A percentile compares a stretch with the other conserved stretches of the same genome.
phyloP scores from a whole-genome alignment of 148 eudicot species.

The Chenopodium suecicum region DNA sequence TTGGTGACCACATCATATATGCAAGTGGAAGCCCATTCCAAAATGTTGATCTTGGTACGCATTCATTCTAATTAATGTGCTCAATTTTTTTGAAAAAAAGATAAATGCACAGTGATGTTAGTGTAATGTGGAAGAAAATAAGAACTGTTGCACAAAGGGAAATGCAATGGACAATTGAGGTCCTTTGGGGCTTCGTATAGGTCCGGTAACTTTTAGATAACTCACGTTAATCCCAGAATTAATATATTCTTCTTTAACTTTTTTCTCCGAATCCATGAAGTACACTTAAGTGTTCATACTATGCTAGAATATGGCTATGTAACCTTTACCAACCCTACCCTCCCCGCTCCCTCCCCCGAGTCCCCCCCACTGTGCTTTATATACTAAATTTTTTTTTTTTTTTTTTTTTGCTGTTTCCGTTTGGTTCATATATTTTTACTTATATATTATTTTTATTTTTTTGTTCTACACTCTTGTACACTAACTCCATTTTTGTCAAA shows the following conservation, averaged over 20 bases:
- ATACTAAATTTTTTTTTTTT: too few relatives aligned
- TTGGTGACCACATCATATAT: slow-evolving; percentile 78
- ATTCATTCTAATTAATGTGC: slow-evolving; percentile 4
- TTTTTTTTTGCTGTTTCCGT: too few relatives aligned
- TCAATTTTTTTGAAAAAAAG: neutral
- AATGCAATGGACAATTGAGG: too few relatives aligned
- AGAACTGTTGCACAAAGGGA: neutral
- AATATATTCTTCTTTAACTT: neutral
- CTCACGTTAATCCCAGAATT: neutral
- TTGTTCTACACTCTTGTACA: too few relatives aligned
- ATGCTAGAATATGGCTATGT: neutral
- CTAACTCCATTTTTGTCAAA: too few relatives aligned
- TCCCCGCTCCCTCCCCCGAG: too few relatives aligned
- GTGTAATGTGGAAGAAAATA: neutral
- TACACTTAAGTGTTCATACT: neutral
- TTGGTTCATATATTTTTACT: too few relatives aligned
- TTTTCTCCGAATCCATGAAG: neutral
- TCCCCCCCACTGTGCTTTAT: too few relatives aligned
- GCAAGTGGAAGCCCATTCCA: slow-evolving; percentile 97
- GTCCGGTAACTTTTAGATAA: neutral
- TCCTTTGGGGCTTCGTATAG: neutral
- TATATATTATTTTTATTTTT: too few relatives aligned
- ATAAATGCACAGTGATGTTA: neutral
- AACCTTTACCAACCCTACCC: too few relatives aligned
- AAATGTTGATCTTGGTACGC: slow-evolving; percentile 84